Base-by-base conservation (phyloP, 164 flowering plant species). In the Magnolia changhungtana region DNA sequence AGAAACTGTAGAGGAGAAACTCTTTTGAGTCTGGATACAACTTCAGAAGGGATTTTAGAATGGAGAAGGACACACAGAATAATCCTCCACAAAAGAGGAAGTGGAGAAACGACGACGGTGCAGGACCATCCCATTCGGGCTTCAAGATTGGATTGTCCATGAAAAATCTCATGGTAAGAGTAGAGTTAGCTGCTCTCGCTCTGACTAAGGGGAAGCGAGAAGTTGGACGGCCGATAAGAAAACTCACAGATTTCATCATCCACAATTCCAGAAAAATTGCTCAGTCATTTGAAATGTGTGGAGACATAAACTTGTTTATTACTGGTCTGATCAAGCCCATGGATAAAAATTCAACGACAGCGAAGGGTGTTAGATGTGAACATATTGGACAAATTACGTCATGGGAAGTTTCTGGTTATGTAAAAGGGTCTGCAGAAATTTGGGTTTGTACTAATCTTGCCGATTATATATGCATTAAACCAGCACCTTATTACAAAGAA, bases 401-500 rank as follows among this genome's bases (percentile, higher is more conserved):
- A 1, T 95, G 98, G 98, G 79, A 84, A 0, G 88, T 95, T 50
- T 92, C 98, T 76, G 98, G 98, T 50, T 95, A 91, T 81, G 98
- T 93, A 76, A 97, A 92, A 20, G 97, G 96, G 13, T 77, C 78
- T 4, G 96, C 96, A 2, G 85, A 86, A 0, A 81, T 93, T 74
- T 95, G 98, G 98, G 74, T 95, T 11, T 87, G 93, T 0, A 95
- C 98, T 1, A 92, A 88, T 37, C 16, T 89, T 50, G 92, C 95
- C 31, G 98, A 95, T 75, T 95, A 93, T 82, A 89, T 87, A 19
- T 93, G 98, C 77, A 58, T 87, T 1, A 92, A 89, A 77, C 95
- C 98, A 51, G 85, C 92, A 4, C 72, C 76, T n/a, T 63, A 72
- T 66, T 95, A 92, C 83, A 90, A 85, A 78, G 89, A 86, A 55